Conservation (phyloP, 768 basidiomycete species). For the Russula vinacea region DNA sequence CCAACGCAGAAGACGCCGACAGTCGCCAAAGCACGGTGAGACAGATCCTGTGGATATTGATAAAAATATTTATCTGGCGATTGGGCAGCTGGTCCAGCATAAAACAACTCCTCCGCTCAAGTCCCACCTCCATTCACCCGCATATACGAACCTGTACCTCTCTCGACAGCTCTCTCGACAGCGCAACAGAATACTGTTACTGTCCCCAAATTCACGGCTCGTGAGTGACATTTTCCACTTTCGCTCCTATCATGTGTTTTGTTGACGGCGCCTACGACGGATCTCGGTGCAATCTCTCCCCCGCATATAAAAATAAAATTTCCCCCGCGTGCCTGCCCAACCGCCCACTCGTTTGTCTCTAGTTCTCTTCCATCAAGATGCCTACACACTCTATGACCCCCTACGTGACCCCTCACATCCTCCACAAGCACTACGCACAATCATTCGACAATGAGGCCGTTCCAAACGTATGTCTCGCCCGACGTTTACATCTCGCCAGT, state of each 20-base stretch:
- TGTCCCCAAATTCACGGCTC: not conserved
- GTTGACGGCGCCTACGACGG: conserved; percentile 1
- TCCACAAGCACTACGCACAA: conserved; percentile 83
- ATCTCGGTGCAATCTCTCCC: conserved; percentile 12
- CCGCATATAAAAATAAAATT: conserved; percentile 10
- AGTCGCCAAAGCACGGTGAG: not conserved
- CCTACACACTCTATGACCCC: conserved; percentile 70
- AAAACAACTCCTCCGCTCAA: conserved; percentile 12
- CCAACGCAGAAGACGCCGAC: not conserved
- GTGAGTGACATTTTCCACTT: conserved; percentile 16
- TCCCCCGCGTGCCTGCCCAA: conserved; percentile 1
- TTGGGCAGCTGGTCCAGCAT: conserved; percentile 13
- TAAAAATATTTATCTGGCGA: not conserved
- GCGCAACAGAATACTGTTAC: not conserved
- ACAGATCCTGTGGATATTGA: not conserved
- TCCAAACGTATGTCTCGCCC: conserved; percentile 52
- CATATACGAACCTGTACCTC: not conserved
- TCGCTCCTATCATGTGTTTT: conserved; percentile 11
- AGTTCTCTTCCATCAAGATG: conserved; percentile 44
- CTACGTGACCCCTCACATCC: conserved; percentile 85
- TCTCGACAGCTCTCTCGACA: not conserved
- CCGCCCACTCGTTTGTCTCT: conserved; percentile 11
- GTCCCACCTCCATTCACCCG: not conserved
- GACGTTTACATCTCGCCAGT: not conserved
- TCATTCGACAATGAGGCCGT: conserved; percentile 60